Evolutionary conservation across 345 rosid species (phyloP), one percentile per base, ranked within the genome.

Genomic region (Clarkia xantiana): DNA sequence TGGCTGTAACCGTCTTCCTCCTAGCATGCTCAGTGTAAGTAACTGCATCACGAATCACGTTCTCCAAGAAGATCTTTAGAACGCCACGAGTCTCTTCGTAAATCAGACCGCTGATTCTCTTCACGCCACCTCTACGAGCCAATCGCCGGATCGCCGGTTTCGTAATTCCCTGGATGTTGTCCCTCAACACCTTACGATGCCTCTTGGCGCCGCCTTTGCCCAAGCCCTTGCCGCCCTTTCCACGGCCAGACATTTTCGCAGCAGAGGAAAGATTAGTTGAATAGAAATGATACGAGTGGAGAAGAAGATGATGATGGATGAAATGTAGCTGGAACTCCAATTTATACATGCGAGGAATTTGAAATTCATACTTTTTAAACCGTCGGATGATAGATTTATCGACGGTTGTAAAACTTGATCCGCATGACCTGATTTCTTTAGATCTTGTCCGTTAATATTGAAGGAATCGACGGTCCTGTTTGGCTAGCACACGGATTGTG

Each of bases 191-290:
- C 67, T 76, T 76, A 11, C 76, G 61, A 23, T 76, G 82, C 18
- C 82, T 54, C 34, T 77, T 77, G 0, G 79, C 82, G 42, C 82
- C 82, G 42, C 82, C 82, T 46, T 77, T 77, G 0, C 82, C 82
- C 61, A 76, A 52, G 0, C 82, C 82, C 64, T 76, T 76, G 0
- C 82, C 82, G 36, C 82, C 82, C 71, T 77, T 77, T 42, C 82
- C 82, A 41, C 79, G 73, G 0, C 82, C 82, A 0, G 79, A 74
- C 83, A 74, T 74, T 54, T 59, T 60, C 14, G 6, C 25, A 6
- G 29, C 6, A 2, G 36, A 5, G 36, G 7, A 29, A 29, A 3
- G 36, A 5, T 5, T 1, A 29, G 36, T 29, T 29, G 9, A 3
- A 29, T 10, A 29, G 3, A 29, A 29, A 0, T 7, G 8, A 29